Conservation (phyloP, 1,284 basidiomycete species). For the Sporisorium scitamineum region DNA sequence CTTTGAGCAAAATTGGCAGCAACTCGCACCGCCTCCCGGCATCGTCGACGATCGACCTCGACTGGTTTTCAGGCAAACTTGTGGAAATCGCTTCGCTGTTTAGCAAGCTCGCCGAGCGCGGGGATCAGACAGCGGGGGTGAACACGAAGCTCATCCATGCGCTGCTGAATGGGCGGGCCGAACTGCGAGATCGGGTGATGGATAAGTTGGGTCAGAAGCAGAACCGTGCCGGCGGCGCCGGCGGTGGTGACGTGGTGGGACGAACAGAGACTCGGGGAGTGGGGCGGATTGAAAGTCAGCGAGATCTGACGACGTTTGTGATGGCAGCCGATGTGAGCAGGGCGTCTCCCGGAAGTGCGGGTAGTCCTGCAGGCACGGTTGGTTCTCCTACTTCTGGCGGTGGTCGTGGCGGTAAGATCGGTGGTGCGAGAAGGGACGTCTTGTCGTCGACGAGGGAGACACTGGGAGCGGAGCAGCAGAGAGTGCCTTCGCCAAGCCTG, state of each 20-base stretch:
- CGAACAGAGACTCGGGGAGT: neutral
- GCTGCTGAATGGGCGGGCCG: slow-evolving; percentile 24
- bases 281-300: slow-evolving; percentile 21
- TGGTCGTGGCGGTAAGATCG: neutral
- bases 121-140: slow-evolving; percentile 28
- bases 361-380: neutral
- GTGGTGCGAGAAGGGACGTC: neutral
- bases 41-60: slow-evolving; percentile 20
- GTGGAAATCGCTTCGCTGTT: slow-evolving; percentile 31
- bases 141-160: slow-evolving; percentile 30
- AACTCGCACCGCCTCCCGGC: neutral
- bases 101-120: slow-evolving; percentile 20
- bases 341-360: slow-evolving; percentile 4
- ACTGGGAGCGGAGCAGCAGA: neutral
- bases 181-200: slow-evolving; percentile 31
- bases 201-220: slow-evolving; percentile 23
- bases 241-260: neutral
- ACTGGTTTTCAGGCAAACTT: slow-evolving; percentile 33
- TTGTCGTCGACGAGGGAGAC: neutral
- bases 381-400: neutral
- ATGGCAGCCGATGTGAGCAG: slow-evolving; percentile 11
- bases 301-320: slow-evolving; percentile 31
- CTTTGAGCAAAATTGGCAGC: neutral
- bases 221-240: neutral
- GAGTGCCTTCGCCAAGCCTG: slow-evolving; percentile 19